phyloP scores from a whole-genome alignment of 2,329 filamentous ascomycete species.

The Laburnicola sp. region DNA sequence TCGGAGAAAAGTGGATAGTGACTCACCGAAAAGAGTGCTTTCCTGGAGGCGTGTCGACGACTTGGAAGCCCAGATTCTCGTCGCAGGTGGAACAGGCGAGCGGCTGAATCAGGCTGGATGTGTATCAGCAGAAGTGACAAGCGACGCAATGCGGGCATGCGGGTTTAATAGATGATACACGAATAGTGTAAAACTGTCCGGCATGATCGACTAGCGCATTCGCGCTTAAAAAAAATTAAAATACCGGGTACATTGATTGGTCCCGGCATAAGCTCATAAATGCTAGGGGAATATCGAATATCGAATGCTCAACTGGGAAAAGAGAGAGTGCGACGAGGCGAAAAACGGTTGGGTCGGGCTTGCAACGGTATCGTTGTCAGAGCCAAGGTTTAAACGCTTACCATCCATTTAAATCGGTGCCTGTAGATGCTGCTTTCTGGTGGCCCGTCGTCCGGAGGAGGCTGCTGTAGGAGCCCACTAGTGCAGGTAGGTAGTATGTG shows the following conservation, averaged over 20 bases:
- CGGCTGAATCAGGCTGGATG: no score
- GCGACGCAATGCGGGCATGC: slow-evolving; percentile 25
- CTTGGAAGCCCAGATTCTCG: slow-evolving; percentile 37
- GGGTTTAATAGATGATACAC: slow-evolving; percentile 45
- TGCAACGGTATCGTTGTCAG: no score
- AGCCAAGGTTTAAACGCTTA: slow-evolving; percentile 34
- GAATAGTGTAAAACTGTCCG: slow-evolving; percentile 44
- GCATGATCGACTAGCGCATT: slow-evolving; percentile 36
- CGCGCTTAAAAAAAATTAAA: slow-evolving; percentile 44
- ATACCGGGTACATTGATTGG: slow-evolving; percentile 38
- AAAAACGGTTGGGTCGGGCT: slow-evolving; percentile 20
- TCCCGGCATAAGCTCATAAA: slow-evolving; percentile 38
- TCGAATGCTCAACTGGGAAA: slow-evolving; percentile 31
- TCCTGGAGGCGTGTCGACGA: slow-evolving; percentile 30
- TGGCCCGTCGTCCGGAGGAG: slow-evolving; percentile 30
- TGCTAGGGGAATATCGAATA: slow-evolving; percentile 35
- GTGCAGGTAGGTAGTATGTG: slow-evolving; percentile 41
- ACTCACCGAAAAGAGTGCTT: slow-evolving; percentile 42
- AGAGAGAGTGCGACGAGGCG: slow-evolving; percentile 33
- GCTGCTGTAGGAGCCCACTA: slow-evolving; percentile 40
- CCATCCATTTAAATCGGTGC: slow-evolving; percentile 43
- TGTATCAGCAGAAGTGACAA: slow-evolving; percentile 24
- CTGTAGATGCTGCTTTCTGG: slow-evolving; percentile 32
- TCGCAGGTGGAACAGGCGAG: slow-evolving; percentile 36
- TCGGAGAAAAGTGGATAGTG: slow-evolving; percentile 8